Conservation (phyloP, 176 grass and related monocot genomes). For the Coix lacrymajobi region DNA sequence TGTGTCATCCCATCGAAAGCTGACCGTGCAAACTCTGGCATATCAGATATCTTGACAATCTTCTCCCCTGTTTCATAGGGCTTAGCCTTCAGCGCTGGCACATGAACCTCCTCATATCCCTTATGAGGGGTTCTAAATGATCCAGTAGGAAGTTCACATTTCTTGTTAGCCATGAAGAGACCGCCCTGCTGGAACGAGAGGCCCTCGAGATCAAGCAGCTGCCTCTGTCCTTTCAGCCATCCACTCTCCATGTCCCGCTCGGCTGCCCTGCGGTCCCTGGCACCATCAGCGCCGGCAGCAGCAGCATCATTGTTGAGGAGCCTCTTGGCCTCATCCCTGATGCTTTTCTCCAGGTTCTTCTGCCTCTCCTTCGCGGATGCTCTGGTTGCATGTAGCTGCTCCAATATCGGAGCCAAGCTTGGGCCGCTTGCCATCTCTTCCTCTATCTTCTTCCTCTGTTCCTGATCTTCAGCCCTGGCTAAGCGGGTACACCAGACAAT, state of each 20-base stretch:
- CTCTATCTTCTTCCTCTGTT: constrained; percentile 73
- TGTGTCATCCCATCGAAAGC: constrained; percentile 86
- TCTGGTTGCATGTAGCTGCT: constrained; percentile 91
- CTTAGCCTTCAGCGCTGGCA: constrained; percentile 66
- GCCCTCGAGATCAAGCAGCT: constrained; percentile 83
- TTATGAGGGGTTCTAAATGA: constrained; percentile 78
- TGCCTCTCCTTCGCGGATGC: constrained; percentile 87
- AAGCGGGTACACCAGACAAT: constrained; percentile 95
- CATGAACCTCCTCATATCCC: constrained; percentile 83
- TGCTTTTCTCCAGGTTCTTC: constrained; percentile 87
- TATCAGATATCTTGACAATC: constrained; percentile 82
- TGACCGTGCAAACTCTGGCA: constrained; percentile 65
- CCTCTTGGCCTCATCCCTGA: constrained; percentile 86
- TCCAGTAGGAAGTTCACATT: constrained; percentile 68
- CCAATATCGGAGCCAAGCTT: constrained; percentile 50
- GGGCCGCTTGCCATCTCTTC: constrained; percentile 69
- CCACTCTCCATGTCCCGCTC: constrained; percentile 70
- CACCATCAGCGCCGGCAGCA: constrained; percentile 31
- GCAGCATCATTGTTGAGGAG: constrained; percentile 64
- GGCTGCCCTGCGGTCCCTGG: constrained; percentile 45
- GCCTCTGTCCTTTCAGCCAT: constrained; percentile 77
- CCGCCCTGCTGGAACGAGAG: constrained; percentile 82
- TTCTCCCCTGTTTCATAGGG: constrained; percentile 61
- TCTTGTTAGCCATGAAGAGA: constrained; percentile 88
- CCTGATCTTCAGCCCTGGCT: constrained; percentile 79